Percentiles rank a stretch among this genome's conserved stretches.
These are phyloP conservation scores for Asterochloris sp. DNA, from an alignment of 139 green algal species.

Conservation along the genomic window DNA sequence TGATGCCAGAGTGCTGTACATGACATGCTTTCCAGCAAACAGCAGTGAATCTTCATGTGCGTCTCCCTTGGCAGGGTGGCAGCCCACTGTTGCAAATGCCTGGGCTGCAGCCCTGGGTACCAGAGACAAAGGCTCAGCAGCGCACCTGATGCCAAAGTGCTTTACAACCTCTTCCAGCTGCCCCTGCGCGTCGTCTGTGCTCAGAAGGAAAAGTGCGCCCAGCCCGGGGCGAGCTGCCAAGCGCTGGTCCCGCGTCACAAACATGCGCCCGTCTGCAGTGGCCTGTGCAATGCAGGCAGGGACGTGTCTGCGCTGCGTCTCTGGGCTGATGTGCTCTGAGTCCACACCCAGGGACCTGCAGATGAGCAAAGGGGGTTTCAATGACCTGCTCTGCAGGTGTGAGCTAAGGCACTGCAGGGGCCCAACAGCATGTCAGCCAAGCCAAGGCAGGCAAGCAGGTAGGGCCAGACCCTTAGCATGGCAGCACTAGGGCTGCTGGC, in stretches of 20 bases:
- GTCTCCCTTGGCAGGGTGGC: not conserved
- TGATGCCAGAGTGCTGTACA: not conserved
- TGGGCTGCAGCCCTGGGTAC: not conserved
- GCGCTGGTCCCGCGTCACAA: slow-evolving; percentile 3
- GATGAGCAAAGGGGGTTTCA: too few species aligned
- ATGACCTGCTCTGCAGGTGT: too few species aligned
- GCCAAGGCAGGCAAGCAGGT: too few species aligned
- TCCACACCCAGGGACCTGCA: slow-evolving; percentile 13
- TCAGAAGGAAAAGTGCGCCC: slow-evolving; percentile 2
- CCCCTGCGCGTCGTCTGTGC: slow-evolving; percentile 3
- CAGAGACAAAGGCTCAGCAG: not conserved
- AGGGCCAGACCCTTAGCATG: too few species aligned
- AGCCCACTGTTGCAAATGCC: not conserved
- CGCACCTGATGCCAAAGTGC: slow-evolving; percentile 14
- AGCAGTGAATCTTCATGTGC: not conserved
- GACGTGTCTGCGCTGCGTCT: not conserved
- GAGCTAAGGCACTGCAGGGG: too few species aligned
- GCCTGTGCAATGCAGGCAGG: not conserved
- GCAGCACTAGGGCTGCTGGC: too few species aligned
- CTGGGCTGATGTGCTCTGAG: not conserved
- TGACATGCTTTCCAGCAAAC: not conserved
- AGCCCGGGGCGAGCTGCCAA: not conserved
- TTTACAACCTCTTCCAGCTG: slow-evolving; percentile 8
- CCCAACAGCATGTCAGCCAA: too few species aligned
- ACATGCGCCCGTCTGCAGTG: not conserved